Evolutionary conservation across 768 basidiomycete genomes (phyloP).

Genomic region (Xerocomus brunneocitrinus): DNA sequence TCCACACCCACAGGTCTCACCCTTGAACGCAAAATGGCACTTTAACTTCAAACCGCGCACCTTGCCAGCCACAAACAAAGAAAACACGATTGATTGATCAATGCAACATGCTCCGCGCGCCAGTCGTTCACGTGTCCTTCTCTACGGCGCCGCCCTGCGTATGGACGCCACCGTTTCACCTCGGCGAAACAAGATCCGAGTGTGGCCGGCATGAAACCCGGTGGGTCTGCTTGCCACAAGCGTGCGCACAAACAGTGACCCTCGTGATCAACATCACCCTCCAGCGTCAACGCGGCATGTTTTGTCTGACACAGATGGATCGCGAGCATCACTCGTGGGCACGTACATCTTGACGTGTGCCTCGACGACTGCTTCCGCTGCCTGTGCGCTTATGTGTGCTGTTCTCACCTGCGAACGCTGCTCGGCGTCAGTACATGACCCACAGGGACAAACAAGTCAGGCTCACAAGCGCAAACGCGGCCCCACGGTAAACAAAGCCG

Average conservation of each 20-base stretch:
- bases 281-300: not conserved
- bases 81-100: not conserved
- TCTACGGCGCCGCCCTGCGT: not conserved
- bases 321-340: not conserved
- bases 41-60: not conserved
- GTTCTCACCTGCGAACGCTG: conserved; percentile 31
- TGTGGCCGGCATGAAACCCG: not conserved
- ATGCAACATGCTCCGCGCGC: not conserved
- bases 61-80: not conserved
- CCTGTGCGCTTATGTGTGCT: conserved; percentile 18
- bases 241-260: not conserved
- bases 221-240: not conserved
- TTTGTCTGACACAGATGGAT: not conserved
- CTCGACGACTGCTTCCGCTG: conserved; percentile 32
- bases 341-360: conserved; percentile 38
- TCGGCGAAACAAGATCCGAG: conserved; percentile 8
- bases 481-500: conserved; percentile 37
- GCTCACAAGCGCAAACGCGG: conserved; percentile 39
- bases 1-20: not conserved
- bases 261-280: conserved; percentile 5
- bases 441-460: not conserved
- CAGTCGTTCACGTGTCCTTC: not conserved
- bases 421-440: not conserved
- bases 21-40: not conserved
- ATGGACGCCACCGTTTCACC: conserved; percentile 6